Base-by-base conservation (phyloP, 306 rosid genomes). In the Prunus dulcis region DNA sequence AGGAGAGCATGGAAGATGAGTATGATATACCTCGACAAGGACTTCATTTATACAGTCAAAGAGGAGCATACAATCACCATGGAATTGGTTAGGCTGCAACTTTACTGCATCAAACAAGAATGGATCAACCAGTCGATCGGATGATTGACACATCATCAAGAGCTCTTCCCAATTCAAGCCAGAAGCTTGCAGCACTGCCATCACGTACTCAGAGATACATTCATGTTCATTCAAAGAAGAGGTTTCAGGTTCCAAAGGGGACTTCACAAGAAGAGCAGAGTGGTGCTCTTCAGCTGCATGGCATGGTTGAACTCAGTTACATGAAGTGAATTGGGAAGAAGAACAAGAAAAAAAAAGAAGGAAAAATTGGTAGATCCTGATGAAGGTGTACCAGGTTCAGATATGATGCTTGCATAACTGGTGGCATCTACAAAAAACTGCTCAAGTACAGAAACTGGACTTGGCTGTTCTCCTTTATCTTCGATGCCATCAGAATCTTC, bases 41-140 rank as follows among this genome's bases (percentile, higher is more conserved):
- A 73, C 84, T 82, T 92, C 92, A 22, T 81, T 83, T 51, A 80
- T 70, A 80, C 76, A 83, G 73, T 92, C 91, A 62, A 77, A 77
- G 76, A 94, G 55, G 45, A 87, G 78, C 78, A 20, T 64, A 7
- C 80, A 74, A 46, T 81, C 72, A 50, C 73, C 46, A 41, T 61
- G 78, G 66, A 83, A 67, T 76, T 87, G 79, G 79, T 62, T 53
- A 13, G 66, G 70, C 66, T 80, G 83, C 73, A 83, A 38, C 74
- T 85, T 87, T 56, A 75, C 65, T 68, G 89, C 81, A 61, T 86
- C 80, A 62, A 88, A 82, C 60, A 78, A 78, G 69, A 84, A 82
- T 34, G 76, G 80, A 65, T 80, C 78, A 45, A 65, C 69, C 74
- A 84, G 71, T 63, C 72, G 87, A 46, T 80, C 79, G 20, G 83